Percentiles rank a stretch among this genome's conserved stretches.
phyloP scores from a whole-genome alignment of 2,329 filamentous ascomycete genomes.

The Aureobasidium musti region DNA sequence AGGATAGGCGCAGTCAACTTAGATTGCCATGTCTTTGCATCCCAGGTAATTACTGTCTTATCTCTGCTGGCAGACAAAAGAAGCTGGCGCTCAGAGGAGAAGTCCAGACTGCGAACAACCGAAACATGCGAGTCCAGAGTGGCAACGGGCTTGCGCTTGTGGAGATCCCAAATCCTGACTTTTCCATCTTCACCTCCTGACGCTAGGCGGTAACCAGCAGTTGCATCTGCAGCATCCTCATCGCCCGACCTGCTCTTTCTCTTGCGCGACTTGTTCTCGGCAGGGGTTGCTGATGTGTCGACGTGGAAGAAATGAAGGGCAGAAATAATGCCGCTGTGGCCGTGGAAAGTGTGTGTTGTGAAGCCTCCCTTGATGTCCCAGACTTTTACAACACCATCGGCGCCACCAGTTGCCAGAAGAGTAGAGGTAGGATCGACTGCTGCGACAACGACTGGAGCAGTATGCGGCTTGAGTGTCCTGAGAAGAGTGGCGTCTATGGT shows the following conservation, averaged over 20 bases:
- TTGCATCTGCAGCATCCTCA: constrained; percentile 54
- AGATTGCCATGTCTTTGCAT: constrained; percentile 79
- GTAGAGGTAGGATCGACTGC: constrained; percentile 86
- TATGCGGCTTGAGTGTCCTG: constrained; percentile 84
- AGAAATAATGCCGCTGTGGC: constrained; percentile 87
- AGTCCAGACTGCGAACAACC: constrained; percentile 85
- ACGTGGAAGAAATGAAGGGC: constrained; percentile 86
- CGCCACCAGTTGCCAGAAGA: constrained; percentile 85
- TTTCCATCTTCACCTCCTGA: constrained; percentile 95
- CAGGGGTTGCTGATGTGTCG: constrained; percentile 33
- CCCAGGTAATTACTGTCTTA: constrained; percentile 93
- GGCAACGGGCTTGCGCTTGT: constrained; percentile 75
- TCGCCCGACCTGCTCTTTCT: constrained; percentile 53
- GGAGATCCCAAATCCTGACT: constrained; percentile 85
- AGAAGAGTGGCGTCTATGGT: constrained; percentile 67
- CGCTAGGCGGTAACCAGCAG: constrained; percentile 72
- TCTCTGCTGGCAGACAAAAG: constrained; percentile 86
- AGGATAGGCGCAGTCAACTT: constrained; percentile 78
- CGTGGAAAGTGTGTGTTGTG: constrained; percentile 92
- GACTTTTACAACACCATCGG: constrained; percentile 91
- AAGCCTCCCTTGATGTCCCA: constrained; percentile 93
- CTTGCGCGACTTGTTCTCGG: constrained; percentile 43
- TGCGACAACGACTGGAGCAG: constrained; percentile 83
- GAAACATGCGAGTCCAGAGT: constrained; percentile 91
- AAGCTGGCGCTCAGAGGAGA: constrained; percentile 70